A percentile compares a stretch with the other conserved stretches of the same genome.
These are phyloP conservation scores for Lactifluus volemus DNA, from an alignment of 768 basidiomycete species.

Conservation along the genomic window DNA sequence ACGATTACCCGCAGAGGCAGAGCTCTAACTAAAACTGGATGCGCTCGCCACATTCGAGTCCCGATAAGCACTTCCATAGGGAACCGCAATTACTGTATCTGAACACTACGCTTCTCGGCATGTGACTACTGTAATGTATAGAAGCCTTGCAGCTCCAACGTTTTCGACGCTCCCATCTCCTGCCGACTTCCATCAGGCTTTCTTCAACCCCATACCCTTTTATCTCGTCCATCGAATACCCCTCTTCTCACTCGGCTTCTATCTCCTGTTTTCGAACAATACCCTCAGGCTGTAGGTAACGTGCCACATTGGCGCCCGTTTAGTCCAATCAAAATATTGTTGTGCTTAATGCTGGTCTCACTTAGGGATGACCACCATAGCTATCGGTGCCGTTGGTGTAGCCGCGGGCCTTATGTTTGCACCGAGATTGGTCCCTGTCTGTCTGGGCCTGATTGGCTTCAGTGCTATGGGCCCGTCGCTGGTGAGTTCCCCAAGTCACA, in stretches of 20 bases:
- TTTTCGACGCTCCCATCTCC: not conserved
- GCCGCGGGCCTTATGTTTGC: not conserved
- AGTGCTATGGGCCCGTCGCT: conserved; percentile 2
- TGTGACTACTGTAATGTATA: not conserved
- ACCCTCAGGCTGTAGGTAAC: too few relatives aligned
- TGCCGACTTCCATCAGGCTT: not conserved
- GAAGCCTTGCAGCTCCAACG: not conserved
- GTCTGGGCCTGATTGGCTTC: not conserved
- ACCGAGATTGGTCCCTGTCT: not conserved
- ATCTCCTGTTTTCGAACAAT: too few relatives aligned
- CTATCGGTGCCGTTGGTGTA: not conserved
- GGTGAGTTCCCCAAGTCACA: not conserved
- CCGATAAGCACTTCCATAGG: too few relatives aligned
- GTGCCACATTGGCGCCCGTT: not conserved
- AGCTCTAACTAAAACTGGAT: too few relatives aligned
- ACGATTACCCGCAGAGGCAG: too few relatives aligned
- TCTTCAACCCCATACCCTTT: not conserved
- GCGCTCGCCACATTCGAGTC: too few relatives aligned
- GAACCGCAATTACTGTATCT: too few relatives aligned
- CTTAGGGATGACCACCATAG: not conserved
- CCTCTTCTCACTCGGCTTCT: too few relatives aligned
- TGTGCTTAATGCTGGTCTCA: not conserved
- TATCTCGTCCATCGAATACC: not conserved
- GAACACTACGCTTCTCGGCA: too few relatives aligned
- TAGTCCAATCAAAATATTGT: not conserved